Base-by-base conservation (phyloP, 495 filamentous ascomycete species). In the Trichocladium uniseriatum region DNA sequence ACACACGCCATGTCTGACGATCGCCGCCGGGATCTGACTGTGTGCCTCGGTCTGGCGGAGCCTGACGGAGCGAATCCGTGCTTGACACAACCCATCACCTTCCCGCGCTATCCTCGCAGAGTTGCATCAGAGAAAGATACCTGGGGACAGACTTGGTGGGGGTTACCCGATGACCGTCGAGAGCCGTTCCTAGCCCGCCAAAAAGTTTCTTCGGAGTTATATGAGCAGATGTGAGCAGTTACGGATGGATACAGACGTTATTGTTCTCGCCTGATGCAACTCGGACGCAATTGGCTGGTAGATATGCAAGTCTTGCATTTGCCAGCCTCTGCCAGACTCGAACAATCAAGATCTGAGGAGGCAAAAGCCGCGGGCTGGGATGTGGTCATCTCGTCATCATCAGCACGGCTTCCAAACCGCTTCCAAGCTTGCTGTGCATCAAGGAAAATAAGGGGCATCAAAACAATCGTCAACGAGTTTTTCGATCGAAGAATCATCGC, bases 21-120 rank as follows among this genome's bases (percentile, higher is more conserved):
- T 56, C 45, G 54, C 40, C 49, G 29, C 45, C 37, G 29, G 54
- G 35, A 54, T 53, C 41, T 35, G 29, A 15, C 19, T 31, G 28
- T 20, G 7, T 38, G 21, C 54, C 45, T 54, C 54, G 54, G 54
- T 37, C 37, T 49, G 41, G 46, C 35, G 54, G 54, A 57, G 54
- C 41, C 31, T 35, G 24, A 41, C 10, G 54, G 53, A 49, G 41
- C 29, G 13, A 39, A 48, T 28, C 34, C 32, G 21, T 15, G 13
- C 19, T 18, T 20, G 27, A 34, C 31, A 14, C 18, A 36, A 32
- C 31, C 10, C 31, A 10, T 10, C 10, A 11, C 31, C 31, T 27
- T 15, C 16, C 28, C 16, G 43, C 29, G 31, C 28, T 19, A 29
- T 10, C 27, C 31, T 27, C 20, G 38, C 24, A 27, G 24, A 27